Conservation (phyloP, 345 rosid genomes). For the Brassica juncea region DNA sequence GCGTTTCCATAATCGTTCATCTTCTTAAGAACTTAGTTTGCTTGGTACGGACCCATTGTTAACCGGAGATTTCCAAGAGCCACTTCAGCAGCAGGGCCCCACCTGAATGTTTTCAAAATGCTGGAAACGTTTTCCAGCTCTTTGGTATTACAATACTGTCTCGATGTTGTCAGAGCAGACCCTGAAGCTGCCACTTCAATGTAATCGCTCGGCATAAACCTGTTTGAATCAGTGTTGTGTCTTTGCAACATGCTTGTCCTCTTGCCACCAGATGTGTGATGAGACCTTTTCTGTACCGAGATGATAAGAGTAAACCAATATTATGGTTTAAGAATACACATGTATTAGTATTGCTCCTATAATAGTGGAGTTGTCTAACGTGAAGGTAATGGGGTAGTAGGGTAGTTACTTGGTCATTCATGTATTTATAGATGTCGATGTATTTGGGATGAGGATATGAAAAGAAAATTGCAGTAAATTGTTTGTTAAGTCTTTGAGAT, state of each 20-base stretch:
- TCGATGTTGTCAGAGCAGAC: not conserved
- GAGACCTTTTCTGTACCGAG: conserved; percentile 30
- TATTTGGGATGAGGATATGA: no score
- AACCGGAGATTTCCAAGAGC: conserved; percentile 58
- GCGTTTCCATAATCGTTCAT: conserved; percentile 77
- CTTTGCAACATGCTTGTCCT: conserved; percentile 50
- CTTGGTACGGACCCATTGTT: conserved; percentile 75
- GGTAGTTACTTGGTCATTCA: no score
- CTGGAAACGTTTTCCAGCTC: conserved; percentile 58
- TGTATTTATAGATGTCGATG: no score
- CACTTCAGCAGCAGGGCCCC: conserved; percentile 79
- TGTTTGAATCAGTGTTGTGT: conserved; percentile 45
- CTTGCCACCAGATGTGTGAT: conserved; percentile 46
- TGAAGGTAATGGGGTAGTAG: no score
- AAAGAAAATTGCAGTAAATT: no score
- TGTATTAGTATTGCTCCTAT: no score
- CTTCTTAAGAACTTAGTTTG: conserved; percentile 86
- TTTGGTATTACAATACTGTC: conserved; percentile 19
- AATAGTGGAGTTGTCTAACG: no score
- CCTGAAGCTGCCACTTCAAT: conserved; percentile 42
- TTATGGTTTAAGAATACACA: no score
- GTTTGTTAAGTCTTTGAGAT: no score
- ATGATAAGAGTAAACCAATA: no score
- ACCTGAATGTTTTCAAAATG: conserved; percentile 53
- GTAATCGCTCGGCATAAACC: conserved; percentile 43